phyloP scores from a whole-genome alignment of 805 yeast species.

The Starmerella roubikii region DNA sequence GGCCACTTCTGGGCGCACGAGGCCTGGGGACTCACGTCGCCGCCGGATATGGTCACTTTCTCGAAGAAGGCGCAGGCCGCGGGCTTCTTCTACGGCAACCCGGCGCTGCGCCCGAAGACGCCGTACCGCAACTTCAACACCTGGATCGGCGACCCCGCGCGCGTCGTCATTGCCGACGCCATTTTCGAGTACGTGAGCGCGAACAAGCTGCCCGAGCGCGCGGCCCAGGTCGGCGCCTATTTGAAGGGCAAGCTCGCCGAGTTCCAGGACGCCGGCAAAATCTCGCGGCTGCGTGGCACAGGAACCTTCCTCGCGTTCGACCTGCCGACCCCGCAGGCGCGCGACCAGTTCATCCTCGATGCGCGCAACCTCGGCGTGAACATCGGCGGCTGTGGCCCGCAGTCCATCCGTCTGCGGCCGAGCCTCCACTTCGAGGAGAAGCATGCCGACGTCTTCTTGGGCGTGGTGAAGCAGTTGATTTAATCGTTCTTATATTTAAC shows the following conservation, averaged over 20 bases:
- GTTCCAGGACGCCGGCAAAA: slow-evolving; percentile 41
- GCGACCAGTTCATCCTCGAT: slow-evolving; percentile 48
- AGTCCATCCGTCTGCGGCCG: slow-evolving; percentile 70
- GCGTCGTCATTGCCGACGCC: slow-evolving; percentile 60
- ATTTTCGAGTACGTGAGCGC: slow-evolving; percentile 52
- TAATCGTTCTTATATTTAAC: background rate
- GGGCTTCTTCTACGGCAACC: slow-evolving; percentile 69
- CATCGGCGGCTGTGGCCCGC: slow-evolving; percentile 75
- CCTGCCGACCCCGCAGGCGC: slow-evolving; percentile 36
- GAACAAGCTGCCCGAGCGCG: slow-evolving; percentile 43
- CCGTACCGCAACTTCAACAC: slow-evolving; percentile 89
- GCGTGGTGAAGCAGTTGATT: slow-evolving; percentile 30
- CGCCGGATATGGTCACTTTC: slow-evolving; percentile 77
- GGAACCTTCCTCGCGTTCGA: slow-evolving; percentile 83
- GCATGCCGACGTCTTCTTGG: slow-evolving; percentile 58
- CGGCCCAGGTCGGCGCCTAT: slow-evolving; percentile 53
- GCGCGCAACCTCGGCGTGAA: slow-evolving; percentile 58
- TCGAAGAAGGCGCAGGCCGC: slow-evolving; percentile 84
- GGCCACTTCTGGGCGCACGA: slow-evolving; percentile 84
- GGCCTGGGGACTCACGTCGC: slow-evolving; percentile 58
- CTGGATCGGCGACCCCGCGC: slow-evolving; percentile 88
- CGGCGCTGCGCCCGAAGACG: slow-evolving; percentile 54
- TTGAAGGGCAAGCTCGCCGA: slow-evolving; percentile 42
- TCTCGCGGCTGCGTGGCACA: slow-evolving; percentile 54
- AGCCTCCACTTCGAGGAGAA: slow-evolving; percentile 62